These are phyloP conservation scores for Phytophthora podocarpi DNA, from an alignment of 352 stramenopile genomes.

Conservation along the genomic window DNA sequence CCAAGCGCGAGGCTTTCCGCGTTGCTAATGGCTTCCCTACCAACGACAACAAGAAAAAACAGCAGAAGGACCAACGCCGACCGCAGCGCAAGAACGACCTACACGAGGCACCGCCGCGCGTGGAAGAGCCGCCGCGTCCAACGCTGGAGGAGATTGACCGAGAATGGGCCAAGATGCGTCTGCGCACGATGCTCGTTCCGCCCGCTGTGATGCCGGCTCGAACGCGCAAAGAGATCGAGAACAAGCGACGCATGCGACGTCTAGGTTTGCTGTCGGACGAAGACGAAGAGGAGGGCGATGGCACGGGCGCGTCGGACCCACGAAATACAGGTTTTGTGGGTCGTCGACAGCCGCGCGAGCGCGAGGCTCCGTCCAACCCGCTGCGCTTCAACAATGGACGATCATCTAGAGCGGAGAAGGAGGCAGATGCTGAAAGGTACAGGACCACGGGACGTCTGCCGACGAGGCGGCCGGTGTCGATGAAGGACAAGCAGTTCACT, in stretches of 20 bases:
- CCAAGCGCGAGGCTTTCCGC: constrained; percentile 38
- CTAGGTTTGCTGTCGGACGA: constrained; percentile 58
- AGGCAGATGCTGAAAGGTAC: constrained; percentile 18
- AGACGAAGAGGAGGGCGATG: constrained; percentile 37
- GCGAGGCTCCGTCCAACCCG: constrained; percentile 13
- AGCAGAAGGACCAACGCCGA: constrained; percentile 19
- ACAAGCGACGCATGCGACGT: constrained; percentile 64
- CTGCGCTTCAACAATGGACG: constrained; percentile 29
- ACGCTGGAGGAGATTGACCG: constrained; percentile 45
- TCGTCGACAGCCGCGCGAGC: constrained; percentile 6
- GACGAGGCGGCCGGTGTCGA: constrained; percentile 42
- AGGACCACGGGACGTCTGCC: constrained; percentile 24
- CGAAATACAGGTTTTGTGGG: constrained; percentile 35
- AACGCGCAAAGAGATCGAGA: constrained; percentile 56
- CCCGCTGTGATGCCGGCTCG: constrained; percentile 43
- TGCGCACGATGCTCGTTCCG: constrained; percentile 36
- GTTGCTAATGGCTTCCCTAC: neutral
- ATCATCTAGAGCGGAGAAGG: constrained; percentile 21
- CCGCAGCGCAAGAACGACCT: constrained; percentile 7
- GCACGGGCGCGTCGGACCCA: constrained; percentile 11
- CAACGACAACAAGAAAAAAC: constrained; percentile 25
- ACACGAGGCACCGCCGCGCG: constrained; percentile 6
- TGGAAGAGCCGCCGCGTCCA: constrained; percentile 20
- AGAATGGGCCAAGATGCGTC: constrained; percentile 54
- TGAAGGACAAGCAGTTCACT: constrained; percentile 77